phyloP scores from a whole-genome alignment of 768 basidiomycete species.

The Boletus fagicola region DNA sequence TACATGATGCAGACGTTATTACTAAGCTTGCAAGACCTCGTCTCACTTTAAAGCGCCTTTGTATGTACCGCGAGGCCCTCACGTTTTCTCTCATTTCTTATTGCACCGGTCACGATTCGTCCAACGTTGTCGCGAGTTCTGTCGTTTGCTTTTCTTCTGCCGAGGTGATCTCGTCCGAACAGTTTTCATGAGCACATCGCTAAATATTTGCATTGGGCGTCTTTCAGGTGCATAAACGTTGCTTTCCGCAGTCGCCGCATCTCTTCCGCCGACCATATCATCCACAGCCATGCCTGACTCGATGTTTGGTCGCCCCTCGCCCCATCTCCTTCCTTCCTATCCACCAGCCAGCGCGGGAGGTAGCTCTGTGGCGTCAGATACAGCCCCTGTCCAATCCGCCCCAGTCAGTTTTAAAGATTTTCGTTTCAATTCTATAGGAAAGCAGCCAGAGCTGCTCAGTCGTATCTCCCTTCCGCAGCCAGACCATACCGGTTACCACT shows the following conservation, averaged over 20 bases:
- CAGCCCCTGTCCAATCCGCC: constrained; percentile 12
- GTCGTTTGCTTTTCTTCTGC: background rate
- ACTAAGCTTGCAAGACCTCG: background rate
- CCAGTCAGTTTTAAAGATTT: constrained; percentile 39
- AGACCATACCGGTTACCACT: constrained; percentile 26
- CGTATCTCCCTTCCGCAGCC: constrained; percentile 43
- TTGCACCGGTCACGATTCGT: background rate
- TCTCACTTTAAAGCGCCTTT: background rate
- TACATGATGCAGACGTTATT: background rate
- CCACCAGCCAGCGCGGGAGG: background rate
- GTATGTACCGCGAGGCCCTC: background rate
- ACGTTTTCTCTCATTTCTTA: background rate
- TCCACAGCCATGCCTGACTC: constrained; percentile 26
- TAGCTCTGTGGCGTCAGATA: background rate
- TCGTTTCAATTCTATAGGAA: constrained; percentile 53
- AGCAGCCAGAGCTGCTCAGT: constrained; percentile 49
- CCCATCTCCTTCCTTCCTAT: constrained; percentile 23
- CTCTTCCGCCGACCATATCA: constrained; percentile 13
- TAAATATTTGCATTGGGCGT: constrained; percentile 18
- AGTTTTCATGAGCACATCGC: background rate
- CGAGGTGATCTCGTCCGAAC: constrained; percentile 15
- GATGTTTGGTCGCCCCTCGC: constrained; percentile 29
- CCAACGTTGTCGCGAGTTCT: background rate
- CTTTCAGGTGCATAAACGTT: constrained; percentile 6
- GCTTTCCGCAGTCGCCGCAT: constrained; percentile 9